phyloP scores from a whole-genome alignment of 768 basidiomycete species.

The Tricholoma saponaceum region DNA sequence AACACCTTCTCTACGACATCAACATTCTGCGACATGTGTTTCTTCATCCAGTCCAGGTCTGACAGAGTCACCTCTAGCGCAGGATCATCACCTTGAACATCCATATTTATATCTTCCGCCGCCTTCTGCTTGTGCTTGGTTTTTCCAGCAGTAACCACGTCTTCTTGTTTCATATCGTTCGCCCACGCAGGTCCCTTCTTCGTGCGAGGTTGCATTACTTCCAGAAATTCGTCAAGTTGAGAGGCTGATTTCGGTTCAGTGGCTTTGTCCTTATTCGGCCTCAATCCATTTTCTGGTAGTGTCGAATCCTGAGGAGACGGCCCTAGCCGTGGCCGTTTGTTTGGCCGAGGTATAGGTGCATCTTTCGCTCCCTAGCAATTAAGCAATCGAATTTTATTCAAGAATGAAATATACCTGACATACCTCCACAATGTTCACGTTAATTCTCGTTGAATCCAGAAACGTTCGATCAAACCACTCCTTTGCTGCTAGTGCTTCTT shows the following conservation, averaged over 20 bases:
- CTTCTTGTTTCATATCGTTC: slow-evolving; percentile 35
- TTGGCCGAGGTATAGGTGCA: slow-evolving; percentile 63
- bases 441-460: slow-evolving; percentile 74
- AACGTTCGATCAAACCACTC: slow-evolving; percentile 86
- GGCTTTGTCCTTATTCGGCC: slow-evolving; percentile 7
- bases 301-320: slow-evolving; percentile 19
- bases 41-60: slow-evolving; percentile 74
- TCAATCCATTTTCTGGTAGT: slow-evolving; percentile 6
- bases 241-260: slow-evolving; percentile 27
- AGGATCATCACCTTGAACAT: slow-evolving; percentile 17
- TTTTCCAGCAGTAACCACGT: background rate
- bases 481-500: slow-evolving; percentile 69
- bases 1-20: slow-evolving; percentile 46
- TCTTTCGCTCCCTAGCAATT: slow-evolving; percentile 59
- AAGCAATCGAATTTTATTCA: background rate
- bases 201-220: slow-evolving; percentile 65
- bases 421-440: slow-evolving; percentile 76
- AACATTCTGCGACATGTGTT: slow-evolving; percentile 49
- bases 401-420: slow-evolving; percentile 19
- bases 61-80: slow-evolving; percentile 40
- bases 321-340: slow-evolving; percentile 60
- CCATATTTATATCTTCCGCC: slow-evolving; percentile 11
- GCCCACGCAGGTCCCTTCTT: slow-evolving; percentile 65
- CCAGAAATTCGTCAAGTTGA: slow-evolving; percentile 63
- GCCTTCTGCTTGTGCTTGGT: slow-evolving; percentile 5